Percentiles rank a stretch among this genome's conserved stretches.
Conservation (phyloP, 208 protist species). For the Novymonas esmeraldas region DNA sequence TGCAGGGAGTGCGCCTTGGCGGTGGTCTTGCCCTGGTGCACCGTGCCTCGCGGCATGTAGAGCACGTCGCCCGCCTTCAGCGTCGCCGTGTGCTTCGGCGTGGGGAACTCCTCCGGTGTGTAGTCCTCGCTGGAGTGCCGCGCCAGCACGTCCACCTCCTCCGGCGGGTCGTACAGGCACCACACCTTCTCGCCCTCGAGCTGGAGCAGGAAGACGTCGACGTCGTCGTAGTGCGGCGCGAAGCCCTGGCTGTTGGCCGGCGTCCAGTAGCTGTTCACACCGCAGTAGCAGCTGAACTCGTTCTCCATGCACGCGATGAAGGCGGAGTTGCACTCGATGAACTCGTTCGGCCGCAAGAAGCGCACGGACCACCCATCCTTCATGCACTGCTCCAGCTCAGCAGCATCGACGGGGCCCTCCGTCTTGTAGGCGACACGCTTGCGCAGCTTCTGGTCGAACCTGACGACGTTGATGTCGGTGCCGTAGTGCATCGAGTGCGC, state of each 20-base stretch:
- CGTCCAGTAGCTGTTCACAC: conserved; percentile 95
- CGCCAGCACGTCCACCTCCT: conserved; percentile 65
- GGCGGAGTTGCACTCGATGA: conserved; percentile 56
- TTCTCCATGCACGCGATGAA: conserved; percentile 83
- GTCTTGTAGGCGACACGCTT: conserved; percentile 49
- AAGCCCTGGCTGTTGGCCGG: conserved; percentile 90
- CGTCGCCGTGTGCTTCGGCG: conserved; percentile 56
- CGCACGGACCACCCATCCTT: conserved; percentile 80
- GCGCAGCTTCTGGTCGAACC: conserved; percentile 46
- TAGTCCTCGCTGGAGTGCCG: conserved; percentile 84
- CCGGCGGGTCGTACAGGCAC: conserved; percentile 84
- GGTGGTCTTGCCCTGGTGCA: conserved; percentile 90
- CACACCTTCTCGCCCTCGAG: conserved; percentile 94
- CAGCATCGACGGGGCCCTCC: conserved; percentile 22
- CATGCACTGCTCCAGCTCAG: conserved; percentile 59
- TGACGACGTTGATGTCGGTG: conserved; percentile 58
- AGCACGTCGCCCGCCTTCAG: conserved; percentile 92
- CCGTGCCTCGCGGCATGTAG: conserved; percentile 94
- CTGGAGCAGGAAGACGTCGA: conserved; percentile 97
- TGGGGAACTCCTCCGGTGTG: conserved; percentile 72
- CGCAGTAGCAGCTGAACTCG: conserved; percentile 84
- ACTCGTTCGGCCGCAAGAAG: conserved; percentile 85
- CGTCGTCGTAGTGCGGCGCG: conserved; percentile 97
- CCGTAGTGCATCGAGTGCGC: conserved; percentile 37
- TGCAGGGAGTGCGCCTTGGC: conserved; percentile 81